Conservation (phyloP, 2,329 filamentous ascomycete species). For the Fusarium denticulatum region DNA sequence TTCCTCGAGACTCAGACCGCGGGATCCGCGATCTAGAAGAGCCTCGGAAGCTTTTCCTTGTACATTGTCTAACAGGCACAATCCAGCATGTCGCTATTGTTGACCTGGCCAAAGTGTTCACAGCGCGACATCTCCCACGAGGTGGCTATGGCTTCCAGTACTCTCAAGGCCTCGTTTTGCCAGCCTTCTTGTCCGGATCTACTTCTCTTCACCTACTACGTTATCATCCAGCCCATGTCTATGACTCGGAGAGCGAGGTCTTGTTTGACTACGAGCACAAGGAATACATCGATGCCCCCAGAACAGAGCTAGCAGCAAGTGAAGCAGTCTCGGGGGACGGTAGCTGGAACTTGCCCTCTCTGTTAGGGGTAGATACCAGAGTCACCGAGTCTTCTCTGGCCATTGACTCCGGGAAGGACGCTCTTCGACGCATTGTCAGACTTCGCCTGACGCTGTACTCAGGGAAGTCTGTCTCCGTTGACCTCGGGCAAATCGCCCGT, state of each 20-base stretch:
- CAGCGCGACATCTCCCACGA: not conserved
- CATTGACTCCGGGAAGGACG: not conserved
- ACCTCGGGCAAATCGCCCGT: not conserved
- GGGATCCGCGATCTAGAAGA: not conserved
- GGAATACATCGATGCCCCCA: not conserved
- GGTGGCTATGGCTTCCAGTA: not conserved
- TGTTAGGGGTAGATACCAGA: not conserved
- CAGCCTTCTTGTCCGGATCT: not conserved
- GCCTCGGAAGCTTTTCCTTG: not conserved
- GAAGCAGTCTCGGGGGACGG: not conserved
- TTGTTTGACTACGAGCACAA: not conserved
- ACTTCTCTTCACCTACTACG: not conserved
- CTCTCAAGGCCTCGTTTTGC: not conserved
- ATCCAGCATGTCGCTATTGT: not conserved
- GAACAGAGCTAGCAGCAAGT: not conserved
- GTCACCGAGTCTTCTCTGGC: not conserved
- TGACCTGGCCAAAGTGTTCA: not conserved
- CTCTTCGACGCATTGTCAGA: not conserved
- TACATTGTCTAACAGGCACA: not conserved
- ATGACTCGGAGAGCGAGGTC: not conserved
- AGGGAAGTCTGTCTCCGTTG: not conserved
- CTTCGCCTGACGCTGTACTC: not conserved
- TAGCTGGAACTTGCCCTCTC: not conserved
- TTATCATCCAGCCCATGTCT: not conserved
- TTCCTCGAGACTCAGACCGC: not conserved